Percentiles rank a stretch among this genome's conserved stretches.
Evolutionary conservation across 768 basidiomycete species (phyloP).

Genomic region (Collybia nuda): DNA sequence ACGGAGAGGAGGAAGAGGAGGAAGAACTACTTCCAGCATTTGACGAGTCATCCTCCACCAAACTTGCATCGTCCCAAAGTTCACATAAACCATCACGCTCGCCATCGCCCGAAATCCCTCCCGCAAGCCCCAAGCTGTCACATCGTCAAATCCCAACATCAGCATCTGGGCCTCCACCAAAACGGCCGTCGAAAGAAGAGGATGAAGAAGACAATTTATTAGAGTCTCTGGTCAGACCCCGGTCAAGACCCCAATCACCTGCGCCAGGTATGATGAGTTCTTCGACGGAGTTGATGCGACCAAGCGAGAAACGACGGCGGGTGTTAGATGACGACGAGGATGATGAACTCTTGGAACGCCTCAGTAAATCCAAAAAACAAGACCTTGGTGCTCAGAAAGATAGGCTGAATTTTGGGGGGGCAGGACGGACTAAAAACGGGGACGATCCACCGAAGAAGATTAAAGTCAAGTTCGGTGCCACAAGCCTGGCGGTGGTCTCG

Average conservation of each 20-base stretch:
- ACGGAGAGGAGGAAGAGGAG: slow-evolving; percentile 74
- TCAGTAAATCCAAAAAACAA: slow-evolving; percentile 59
- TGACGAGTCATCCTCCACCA: slow-evolving; percentile 7
- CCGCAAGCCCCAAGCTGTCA: slow-evolving; percentile 34
- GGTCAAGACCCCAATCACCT: slow-evolving; percentile 38
- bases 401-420: slow-evolving; percentile 18
- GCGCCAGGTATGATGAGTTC: slow-evolving; percentile 27
- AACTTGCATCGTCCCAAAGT: slow-evolving; percentile 7
- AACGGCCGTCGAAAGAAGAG: slow-evolving; percentile 34
- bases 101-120: slow-evolving; percentile 30
- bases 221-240: slow-evolving; percentile 49
- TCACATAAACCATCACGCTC: slow-evolving; percentile 24
- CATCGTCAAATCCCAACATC: slow-evolving; percentile 34
- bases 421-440: slow-evolving; percentile 38
- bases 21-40: slow-evolving; percentile 8
- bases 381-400: slow-evolving; percentile 50
- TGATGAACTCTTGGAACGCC: slow-evolving; percentile 60
- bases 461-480: slow-evolving; percentile 66
- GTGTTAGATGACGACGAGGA: slow-evolving; percentile 71
- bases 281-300: slow-evolving; percentile 43
- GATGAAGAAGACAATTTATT: slow-evolving; percentile 61
- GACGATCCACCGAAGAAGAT: slow-evolving; percentile 71
- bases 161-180: slow-evolving; percentile 41
- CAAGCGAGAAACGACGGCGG: slow-evolving; percentile 70
- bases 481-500: slow-evolving; percentile 38